Conservation (phyloP, 2,329 filamentous ascomycete genomes). For the Scolecobasidium constrictum region DNA sequence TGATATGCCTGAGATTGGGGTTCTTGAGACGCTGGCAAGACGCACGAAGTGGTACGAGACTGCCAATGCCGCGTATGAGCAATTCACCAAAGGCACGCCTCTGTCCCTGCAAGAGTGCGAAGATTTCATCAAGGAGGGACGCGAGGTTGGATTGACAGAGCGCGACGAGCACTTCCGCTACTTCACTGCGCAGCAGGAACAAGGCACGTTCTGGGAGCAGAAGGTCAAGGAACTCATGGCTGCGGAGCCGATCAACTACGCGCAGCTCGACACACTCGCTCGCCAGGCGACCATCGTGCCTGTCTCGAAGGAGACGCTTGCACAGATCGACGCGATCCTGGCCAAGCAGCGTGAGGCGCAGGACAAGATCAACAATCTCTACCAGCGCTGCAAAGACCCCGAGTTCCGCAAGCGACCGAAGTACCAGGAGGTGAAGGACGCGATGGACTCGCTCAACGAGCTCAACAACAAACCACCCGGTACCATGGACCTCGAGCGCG, state of each 20-base stretch:
- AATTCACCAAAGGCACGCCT: conserved; percentile 28
- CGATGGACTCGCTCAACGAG: conserved; percentile 77
- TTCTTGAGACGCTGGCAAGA: conserved; percentile 67
- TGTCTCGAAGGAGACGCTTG: conserved; percentile 70
- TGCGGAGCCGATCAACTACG: conserved; percentile 87
- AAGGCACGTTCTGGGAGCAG: conserved; percentile 79
- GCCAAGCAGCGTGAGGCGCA: conserved; percentile 95
- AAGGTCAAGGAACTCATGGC: conserved; percentile 88
- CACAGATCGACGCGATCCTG: conserved; percentile 78
- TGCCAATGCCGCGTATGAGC: conserved; percentile 52
- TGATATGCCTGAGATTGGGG: conserved; percentile 79
- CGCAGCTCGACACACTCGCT: conserved; percentile 85
- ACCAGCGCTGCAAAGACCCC: conserved; percentile 61
- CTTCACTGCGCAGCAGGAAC: conserved; percentile 63
- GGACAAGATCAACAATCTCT: conserved; percentile 72
- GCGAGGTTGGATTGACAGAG: conserved; percentile 64
- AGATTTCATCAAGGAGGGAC: conserved; percentile 66
- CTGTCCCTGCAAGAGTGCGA: conserved; percentile 69
- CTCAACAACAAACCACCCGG: conserved; percentile 87
- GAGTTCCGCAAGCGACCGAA: conserved; percentile 72
- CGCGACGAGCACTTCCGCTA: conserved; percentile 71
- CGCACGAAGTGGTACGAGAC: conserved; percentile 83
- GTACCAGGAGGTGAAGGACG: conserved; percentile 81
- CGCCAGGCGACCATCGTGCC: conserved; percentile 71
- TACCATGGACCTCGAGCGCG: conserved; percentile 84